Evolutionary conservation across 2,329 filamentous ascomycete genomes (phyloP), one percentile per base, ranked within the genome.

Genomic region (Colletotrichum tanaceti): DNA sequence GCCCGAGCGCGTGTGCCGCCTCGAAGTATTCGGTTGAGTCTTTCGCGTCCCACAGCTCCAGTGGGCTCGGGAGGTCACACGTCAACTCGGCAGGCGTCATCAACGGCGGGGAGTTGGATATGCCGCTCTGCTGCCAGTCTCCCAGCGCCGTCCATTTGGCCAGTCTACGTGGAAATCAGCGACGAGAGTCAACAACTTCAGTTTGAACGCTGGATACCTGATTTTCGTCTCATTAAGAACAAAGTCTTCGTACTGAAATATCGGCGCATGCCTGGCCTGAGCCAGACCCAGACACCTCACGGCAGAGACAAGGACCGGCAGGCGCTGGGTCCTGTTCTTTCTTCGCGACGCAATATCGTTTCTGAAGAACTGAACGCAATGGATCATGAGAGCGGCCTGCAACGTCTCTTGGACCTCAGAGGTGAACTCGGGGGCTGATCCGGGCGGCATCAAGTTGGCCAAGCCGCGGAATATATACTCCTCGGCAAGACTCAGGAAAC

Each of bases 101-200:
- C 13, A 70, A 35, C 2, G 72, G 68, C n/a, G 72, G 73, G 3
- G 59, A 61, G 53, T 75, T 73, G 52, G 72, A 74, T 60, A 75
- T 70, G 54, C 75, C 73, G 24, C 66, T 57, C 38, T 77, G 74
- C 24, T 76, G 75, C 73, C 74, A 76, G 60, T 77, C 75, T 7
- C 66, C 65, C 5, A 75, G 54, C 10, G 73, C 61, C 3, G 71
- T 70, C 73, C 74, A 76, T 0, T 58, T 71, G 1, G 72, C 72
- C 22, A 75, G 65, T 14, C 76, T 76, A 14, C 3, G 6, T 4
- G 32, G 1, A 3, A 32, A 10, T 70, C 39, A 70, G 50, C 46
- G 20, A 14, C 1, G 4, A 13, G n/a, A 5, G 5, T 6, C 9
- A 9, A 2, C 1, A 28, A 4, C 5, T 14, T 13, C 6, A 5